Evolutionary conservation across 2,329 filamentous ascomycete genomes (phyloP).

Genomic region (Fusarium nematophilum): DNA sequence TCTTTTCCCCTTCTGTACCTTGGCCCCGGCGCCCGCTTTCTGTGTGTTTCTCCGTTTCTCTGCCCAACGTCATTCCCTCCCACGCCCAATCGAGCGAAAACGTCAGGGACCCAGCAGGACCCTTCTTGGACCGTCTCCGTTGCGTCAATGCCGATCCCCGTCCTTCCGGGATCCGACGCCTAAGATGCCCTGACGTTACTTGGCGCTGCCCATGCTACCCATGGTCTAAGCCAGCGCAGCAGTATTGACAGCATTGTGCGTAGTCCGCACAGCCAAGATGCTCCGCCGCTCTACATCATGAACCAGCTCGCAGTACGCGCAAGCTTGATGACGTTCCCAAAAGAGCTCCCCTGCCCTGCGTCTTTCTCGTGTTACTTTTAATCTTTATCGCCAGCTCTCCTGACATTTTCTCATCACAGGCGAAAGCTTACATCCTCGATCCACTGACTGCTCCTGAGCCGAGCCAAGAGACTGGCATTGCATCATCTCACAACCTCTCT

Average conservation of each 20-base stretch:
- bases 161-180: constrained; percentile 10
- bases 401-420: constrained; percentile 55
- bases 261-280: constrained; percentile 20
- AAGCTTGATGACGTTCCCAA: constrained; percentile 38
- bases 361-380: constrained; percentile 1
- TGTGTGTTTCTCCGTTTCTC: constrained; percentile 4
- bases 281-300: constrained; percentile 15
- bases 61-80: constrained; percentile 38
- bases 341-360: constrained; percentile 14
- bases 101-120: constrained; percentile 32
- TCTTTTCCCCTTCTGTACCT: constrained; percentile 24
- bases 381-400: constrained; percentile 5
- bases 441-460: constrained; percentile 76
- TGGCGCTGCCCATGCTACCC: constrained; percentile 17
- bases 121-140: constrained; percentile 33
- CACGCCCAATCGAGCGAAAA: constrained; percentile 18
- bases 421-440: constrained; percentile 74
- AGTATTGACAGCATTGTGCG: constrained; percentile 5
- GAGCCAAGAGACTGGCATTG: constrained; percentile 69
- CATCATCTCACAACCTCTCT: constrained; percentile 38
- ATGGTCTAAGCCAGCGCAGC: constrained; percentile 36
- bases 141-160: constrained; percentile 39
- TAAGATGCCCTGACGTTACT: constrained; percentile 22
- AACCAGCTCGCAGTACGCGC: constrained; percentile 33
- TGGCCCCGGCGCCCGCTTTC: constrained; percentile 14